Percentiles rank a stretch among this genome's conserved stretches.
Evolutionary conservation across 345 rosid genomes (phyloP).

Genomic region (Euphorbia peplus): DNA sequence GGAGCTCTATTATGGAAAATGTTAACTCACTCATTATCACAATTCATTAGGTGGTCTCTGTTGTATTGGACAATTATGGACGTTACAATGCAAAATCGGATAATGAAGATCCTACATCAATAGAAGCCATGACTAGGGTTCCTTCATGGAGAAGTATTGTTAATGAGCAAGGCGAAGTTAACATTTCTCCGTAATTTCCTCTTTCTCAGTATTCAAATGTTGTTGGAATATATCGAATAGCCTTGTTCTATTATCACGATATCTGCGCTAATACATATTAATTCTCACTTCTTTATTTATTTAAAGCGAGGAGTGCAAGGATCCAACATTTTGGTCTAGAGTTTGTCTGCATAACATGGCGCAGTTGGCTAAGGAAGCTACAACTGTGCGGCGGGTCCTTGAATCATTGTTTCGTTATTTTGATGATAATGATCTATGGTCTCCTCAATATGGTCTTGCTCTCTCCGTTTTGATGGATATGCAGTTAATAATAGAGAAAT

Average conservation of each 20-base stretch:
- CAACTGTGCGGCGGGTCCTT: conserved; percentile 60
- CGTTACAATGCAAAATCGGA: conserved; percentile 18
- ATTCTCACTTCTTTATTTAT: too few relatives aligned
- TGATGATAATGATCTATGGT: conserved; percentile 59
- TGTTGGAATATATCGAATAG: too few relatives aligned
- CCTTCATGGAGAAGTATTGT: conserved; percentile 61
- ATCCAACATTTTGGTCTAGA: conserved; percentile 62
- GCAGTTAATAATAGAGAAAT: conserved; percentile 59
- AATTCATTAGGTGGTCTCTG: conserved; percentile 51
- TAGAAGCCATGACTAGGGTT: conserved; percentile 40
- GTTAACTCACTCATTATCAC: background rate
- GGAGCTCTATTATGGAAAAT: background rate
- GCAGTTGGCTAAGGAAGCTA: conserved; percentile 67
- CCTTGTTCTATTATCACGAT: too few relatives aligned
- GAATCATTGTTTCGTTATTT: conserved; percentile 67
- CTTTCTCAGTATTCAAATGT: conserved; percentile 13
- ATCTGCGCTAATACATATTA: conserved; percentile 7
- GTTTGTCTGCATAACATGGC: conserved; percentile 64
- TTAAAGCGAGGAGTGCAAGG: conserved; percentile 51
- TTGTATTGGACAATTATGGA: conserved; percentile 65
- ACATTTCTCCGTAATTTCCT: conserved; percentile 45
- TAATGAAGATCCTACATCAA: conserved; percentile 24
- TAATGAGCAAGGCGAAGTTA: conserved; percentile 60
- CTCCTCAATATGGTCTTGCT: conserved; percentile 57
- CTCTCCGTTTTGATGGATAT: conserved; percentile 52